A percentile compares a stretch with the other conserved stretches of the same genome.
Conservation (phyloP, 257 asterid species). For the Solanum corneliomulleri region DNA sequence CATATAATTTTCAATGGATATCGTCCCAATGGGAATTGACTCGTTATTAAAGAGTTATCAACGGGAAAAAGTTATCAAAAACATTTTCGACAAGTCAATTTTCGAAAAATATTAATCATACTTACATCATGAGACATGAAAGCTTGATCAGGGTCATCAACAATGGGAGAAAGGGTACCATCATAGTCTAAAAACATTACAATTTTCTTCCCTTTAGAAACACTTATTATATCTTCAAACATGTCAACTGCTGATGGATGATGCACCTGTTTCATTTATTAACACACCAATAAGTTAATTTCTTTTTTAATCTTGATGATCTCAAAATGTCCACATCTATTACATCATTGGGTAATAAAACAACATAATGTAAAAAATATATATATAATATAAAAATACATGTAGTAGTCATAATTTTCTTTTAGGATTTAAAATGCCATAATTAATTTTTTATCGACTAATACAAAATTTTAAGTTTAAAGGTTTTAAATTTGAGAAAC, state of each 20-base stretch:
- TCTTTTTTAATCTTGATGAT: neutral
- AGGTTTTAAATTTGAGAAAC: neutral
- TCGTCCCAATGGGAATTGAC: neutral
- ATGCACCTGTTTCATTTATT: conserved; percentile 29
- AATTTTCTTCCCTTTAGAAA: conserved; percentile 78
- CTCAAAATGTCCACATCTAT: neutral
- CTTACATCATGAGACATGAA: conserved; percentile 74
- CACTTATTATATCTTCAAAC: conserved; percentile 66
- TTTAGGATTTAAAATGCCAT: neutral
- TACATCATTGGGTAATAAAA: neutral
- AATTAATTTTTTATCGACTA: neutral
- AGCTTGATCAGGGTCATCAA: conserved; percentile 89
- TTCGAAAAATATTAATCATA: neutral
- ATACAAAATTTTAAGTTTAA: neutral
- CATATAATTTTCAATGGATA: neutral
- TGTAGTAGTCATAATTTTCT: neutral
- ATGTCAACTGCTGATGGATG: conserved; percentile 78
- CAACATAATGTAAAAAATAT: neutral
- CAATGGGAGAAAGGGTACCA: conserved; percentile 92
- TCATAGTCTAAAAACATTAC: conserved; percentile 90
- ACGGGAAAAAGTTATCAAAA: neutral
- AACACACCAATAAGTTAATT: neutral
- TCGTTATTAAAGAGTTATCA: too few relatives aligned
- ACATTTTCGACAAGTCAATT: neutral
- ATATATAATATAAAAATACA: neutral